Base-by-base conservation (phyloP, 129 eudicot genomes). In the Deinandra increscens region DNA sequence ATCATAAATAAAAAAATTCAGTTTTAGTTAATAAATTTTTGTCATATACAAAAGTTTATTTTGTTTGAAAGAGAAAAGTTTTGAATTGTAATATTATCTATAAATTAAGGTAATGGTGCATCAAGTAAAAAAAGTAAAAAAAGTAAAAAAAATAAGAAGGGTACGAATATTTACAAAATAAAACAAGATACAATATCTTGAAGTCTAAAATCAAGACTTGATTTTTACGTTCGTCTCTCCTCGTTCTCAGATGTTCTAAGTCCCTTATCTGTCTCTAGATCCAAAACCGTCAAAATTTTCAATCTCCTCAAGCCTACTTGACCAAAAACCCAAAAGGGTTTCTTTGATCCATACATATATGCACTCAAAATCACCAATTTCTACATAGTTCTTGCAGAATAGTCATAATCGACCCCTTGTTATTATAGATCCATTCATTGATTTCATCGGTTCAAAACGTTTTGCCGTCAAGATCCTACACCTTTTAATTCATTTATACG, bases 351-450 rank as follows among this genome's bases (percentile, higher is more conserved):
- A 41, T 66, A 65, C 79, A 53, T 6, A 36, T 6, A 36, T 18
- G 48, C 22, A 36, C 39, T 36, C 39, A 36, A 36, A 36, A 36
- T 36, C 66, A 12, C 14, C 34, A 14, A 6, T 53, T 45, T 72
- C 60, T 60, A 72, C 79, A 68, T 69, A 72, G 64, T 78, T 79
- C 61, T 79, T 79, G 51, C 67, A 42, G 69, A 68, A 73, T 79
- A 65, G 46, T 72, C 72, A 77, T 77, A 58, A 70, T 77, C 81
- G 72, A 70, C 70, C 81, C 70, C 71, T 71, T 77, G 72, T 70
- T 63, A 41, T 55, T 53, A 55, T 72, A 66, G 60, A 71, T 66
- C 78, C 51, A 72, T 72, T 78, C 74, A 48, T 76, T 76, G 75
- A 69, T 79, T 54, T 68, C 60, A 72, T 69, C 74, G 74, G 44